Evolutionary conservation across 441 rosid genomes (phyloP).

Genomic region (Aleurites moluccanus): DNA sequence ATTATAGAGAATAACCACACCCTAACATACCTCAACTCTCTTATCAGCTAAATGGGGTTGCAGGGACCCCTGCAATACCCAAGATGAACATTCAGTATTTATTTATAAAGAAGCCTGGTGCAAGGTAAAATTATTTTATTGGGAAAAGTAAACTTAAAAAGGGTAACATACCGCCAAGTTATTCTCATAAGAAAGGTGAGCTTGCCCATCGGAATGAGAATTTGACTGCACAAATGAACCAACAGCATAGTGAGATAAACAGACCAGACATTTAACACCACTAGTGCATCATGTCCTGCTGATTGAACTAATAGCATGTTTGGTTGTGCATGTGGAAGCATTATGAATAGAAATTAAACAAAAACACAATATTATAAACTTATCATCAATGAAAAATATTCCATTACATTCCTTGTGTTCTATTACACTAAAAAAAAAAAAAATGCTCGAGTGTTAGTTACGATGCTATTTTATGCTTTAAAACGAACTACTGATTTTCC

Average conservation of each 20-base stretch:
- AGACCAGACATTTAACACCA: neutral
- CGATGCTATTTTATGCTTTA: too few relatives aligned
- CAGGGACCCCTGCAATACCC: slow-evolving; percentile 41
- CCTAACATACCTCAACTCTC: slow-evolving; percentile 53
- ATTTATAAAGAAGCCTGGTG: neutral
- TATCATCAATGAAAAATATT: neutral
- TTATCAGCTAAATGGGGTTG: slow-evolving; percentile 43
- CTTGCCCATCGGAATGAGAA: neutral
- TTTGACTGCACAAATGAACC: slow-evolving; percentile 9
- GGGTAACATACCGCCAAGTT: neutral
- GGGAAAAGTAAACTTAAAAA: too few relatives aligned
- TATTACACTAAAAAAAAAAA: too few relatives aligned
- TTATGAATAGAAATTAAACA: neutral
- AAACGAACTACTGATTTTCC: neutral
- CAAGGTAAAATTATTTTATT: too few relatives aligned
- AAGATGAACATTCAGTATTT: neutral
- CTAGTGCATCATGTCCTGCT: neutral
- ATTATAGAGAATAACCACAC: neutral
- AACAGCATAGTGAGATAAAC: neutral
- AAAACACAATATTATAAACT: neutral
- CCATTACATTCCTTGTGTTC: neutral
- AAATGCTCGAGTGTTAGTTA: neutral
- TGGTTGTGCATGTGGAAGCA: neutral
- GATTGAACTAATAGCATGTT: neutral
- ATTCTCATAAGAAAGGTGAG: neutral